Percentiles rank a stretch among this genome's conserved stretches.
Conservation (phyloP, 768 basidiomycete genomes). For the Suillus discolor region DNA sequence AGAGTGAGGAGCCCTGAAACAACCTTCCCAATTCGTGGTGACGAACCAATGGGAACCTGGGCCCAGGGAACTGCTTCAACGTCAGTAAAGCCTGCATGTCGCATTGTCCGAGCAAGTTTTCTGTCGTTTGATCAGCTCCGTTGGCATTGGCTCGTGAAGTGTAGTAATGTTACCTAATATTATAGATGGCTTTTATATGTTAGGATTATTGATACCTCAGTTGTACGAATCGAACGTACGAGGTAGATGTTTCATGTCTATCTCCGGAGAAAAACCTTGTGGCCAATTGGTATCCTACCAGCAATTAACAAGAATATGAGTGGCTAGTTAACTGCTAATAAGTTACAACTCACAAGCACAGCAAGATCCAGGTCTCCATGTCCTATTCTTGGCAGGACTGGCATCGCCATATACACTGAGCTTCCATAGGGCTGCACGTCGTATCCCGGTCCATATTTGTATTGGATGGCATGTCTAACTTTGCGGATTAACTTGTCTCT, state of each 20-base stretch:
- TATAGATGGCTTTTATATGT: constrained; percentile 31
- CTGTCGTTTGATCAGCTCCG: constrained; percentile 21
- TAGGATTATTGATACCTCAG: not conserved
- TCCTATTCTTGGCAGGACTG: not conserved
- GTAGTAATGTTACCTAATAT: constrained; percentile 25
- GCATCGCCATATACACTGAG: constrained; percentile 41
- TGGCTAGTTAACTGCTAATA: not conserved
- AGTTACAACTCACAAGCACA: constrained; percentile 52
- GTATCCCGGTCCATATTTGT: constrained; percentile 36
- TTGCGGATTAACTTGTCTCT: not conserved
- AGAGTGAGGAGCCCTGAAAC: constrained; percentile 3
- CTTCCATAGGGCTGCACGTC: constrained; percentile 50
- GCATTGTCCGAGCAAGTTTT: constrained; percentile 32
- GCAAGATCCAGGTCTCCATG: constrained; percentile 53
- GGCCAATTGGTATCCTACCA: constrained; percentile 35
- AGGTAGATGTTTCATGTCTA: constrained; percentile 29
- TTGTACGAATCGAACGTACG: constrained; percentile 20
- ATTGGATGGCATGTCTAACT: constrained; percentile 21
- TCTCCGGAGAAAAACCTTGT: constrained; percentile 31
- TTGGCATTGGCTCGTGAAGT: not conserved
- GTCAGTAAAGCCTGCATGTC: constrained; percentile 35
- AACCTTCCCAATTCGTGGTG: constrained; percentile 8
- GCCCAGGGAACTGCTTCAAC: constrained; percentile 36
- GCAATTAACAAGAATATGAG: constrained; percentile 5
- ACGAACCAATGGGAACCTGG: constrained; percentile 45